A percentile compares a stretch with the other conserved stretches of the same genome.
Conservation (phyloP, 257 asterid genomes). For the Fraxinus excelsior region DNA sequence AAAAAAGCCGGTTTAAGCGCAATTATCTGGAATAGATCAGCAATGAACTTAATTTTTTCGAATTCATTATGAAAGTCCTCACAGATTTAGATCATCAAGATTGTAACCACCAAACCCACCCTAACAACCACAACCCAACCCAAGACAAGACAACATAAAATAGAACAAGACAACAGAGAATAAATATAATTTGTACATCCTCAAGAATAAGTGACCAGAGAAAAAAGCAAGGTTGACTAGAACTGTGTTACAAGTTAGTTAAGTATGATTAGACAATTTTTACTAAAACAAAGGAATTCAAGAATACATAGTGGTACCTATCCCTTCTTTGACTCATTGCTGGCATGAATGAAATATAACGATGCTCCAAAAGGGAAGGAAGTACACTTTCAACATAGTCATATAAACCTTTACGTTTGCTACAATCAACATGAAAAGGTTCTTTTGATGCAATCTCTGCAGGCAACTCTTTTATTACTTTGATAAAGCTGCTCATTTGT, state of each 20-base stretch:
- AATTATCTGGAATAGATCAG: background rate
- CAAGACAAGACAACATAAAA: background rate
- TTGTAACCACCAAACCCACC: background rate
- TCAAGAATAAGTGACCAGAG: background rate
- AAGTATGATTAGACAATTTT: background rate
- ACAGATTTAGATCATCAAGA: background rate
- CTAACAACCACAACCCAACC: background rate
- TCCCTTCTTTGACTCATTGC: constrained; percentile 99
- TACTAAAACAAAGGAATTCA: background rate
- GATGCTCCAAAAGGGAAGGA: constrained; percentile 83
- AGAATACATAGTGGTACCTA: constrained; percentile 48
- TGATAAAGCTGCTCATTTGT: constrained; percentile 73
- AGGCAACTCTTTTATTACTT: constrained; percentile 82
- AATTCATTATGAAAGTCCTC: background rate
- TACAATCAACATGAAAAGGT: constrained; percentile 90
- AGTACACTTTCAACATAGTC: constrained; percentile 86
- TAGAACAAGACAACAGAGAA: too few species aligned
- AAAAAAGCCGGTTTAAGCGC: background rate
- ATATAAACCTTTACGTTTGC: constrained; percentile 91
- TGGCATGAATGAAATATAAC: constrained; percentile 79
- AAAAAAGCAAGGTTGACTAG: background rate
- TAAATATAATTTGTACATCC: too few species aligned
- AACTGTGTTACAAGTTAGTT: background rate
- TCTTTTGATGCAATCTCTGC: constrained; percentile 78
- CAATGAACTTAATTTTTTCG: background rate